Conservation (phyloP, 1,139 yeast genomes). For the Hyphopichia wangnamkhiaoensis region DNA sequence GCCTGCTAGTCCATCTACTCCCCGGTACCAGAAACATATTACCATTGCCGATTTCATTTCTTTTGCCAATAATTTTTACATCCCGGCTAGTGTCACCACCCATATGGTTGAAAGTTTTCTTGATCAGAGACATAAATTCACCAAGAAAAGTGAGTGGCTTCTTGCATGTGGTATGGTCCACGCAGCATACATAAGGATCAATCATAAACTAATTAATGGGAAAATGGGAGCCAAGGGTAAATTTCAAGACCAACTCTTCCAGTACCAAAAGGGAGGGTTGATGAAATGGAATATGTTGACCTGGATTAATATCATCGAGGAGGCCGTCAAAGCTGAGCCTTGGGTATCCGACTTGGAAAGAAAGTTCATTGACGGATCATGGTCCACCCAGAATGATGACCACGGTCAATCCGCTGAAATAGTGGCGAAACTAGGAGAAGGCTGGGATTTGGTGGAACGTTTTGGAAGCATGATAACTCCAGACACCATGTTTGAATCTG, state of each 20-base stretch:
- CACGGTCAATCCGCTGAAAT: constrained; percentile 23
- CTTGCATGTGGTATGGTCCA: constrained; percentile 66
- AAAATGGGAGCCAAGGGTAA: constrained; percentile 51
- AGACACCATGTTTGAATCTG: constrained; percentile 27
- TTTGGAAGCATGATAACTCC: constrained; percentile 43
- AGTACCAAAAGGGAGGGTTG: constrained; percentile 54
- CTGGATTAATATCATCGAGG: constrained; percentile 55
- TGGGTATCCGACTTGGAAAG: constrained; percentile 55
- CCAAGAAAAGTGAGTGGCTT: constrained; percentile 63
- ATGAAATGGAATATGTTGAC: constrained; percentile 47
- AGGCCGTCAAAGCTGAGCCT: constrained; percentile 51
- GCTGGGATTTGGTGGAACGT: constrained; percentile 30
- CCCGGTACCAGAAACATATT: constrained; percentile 16
- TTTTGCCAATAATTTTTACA: constrained; percentile 62
- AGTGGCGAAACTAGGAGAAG: constrained; percentile 33
- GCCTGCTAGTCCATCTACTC: constrained; percentile 10
- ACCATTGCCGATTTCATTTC: constrained; percentile 54
- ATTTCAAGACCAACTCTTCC: constrained; percentile 51
- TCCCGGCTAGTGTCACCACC: constrained; percentile 55
- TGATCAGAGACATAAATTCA: constrained; percentile 51
- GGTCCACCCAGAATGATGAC: constrained; percentile 18
- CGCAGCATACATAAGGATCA: constrained; percentile 57
- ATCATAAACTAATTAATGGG: constrained; percentile 43
- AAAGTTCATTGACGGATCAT: constrained; percentile 33
- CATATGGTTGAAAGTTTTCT: constrained; percentile 52